phyloP scores from a whole-genome alignment of 2,329 filamentous ascomycete genomes.

The Penicillium concentricum region DNA sequence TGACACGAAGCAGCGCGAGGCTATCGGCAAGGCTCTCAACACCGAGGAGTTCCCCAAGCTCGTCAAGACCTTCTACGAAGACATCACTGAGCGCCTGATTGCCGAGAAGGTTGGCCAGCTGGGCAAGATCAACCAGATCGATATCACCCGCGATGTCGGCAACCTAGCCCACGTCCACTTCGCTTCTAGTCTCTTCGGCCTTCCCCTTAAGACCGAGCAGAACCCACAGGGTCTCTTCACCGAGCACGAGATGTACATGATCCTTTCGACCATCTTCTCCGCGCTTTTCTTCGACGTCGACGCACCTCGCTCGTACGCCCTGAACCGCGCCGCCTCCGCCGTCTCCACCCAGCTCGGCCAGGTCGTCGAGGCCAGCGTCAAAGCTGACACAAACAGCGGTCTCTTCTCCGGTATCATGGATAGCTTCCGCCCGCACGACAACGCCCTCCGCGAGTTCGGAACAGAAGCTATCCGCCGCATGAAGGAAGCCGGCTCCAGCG shows the following conservation, averaged over 20 bases:
- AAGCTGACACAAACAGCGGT: constrained; percentile 56
- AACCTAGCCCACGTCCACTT: constrained; percentile 58
- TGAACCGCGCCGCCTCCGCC: constrained; percentile 58
- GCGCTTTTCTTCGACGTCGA: constrained; percentile 67
- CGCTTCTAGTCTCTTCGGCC: constrained; percentile 54
- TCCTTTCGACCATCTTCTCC: constrained; percentile 65
- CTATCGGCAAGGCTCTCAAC: constrained; percentile 60
- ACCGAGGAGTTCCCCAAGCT: constrained; percentile 61
- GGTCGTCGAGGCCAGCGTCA: constrained; percentile 64
- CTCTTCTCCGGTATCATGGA: constrained; percentile 55
- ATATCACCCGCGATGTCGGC: constrained; percentile 62
- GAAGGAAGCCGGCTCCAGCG: constrained; percentile 60
- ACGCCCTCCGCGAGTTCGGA: constrained; percentile 63
- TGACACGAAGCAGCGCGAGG: constrained; percentile 52
- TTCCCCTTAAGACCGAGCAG: constrained; percentile 56
- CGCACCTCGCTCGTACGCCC: constrained; percentile 63
- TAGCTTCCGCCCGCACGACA: constrained; percentile 51
- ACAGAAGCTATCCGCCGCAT: constrained; percentile 64
- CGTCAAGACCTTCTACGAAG: constrained; percentile 66
- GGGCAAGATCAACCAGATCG: constrained; percentile 63
- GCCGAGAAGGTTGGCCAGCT: constrained; percentile 65
- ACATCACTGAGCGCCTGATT: constrained; percentile 62
- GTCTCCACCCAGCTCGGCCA: constrained; percentile 60
- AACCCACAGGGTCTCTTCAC: constrained; percentile 54
- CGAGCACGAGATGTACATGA: constrained; percentile 58